A percentile compares a stretch with the other conserved stretches of the same genome.
These are phyloP conservation scores for Malassezia pachydermatis DNA, from an alignment of 1,284 basidiomycete genomes.

Conservation along the genomic window DNA sequence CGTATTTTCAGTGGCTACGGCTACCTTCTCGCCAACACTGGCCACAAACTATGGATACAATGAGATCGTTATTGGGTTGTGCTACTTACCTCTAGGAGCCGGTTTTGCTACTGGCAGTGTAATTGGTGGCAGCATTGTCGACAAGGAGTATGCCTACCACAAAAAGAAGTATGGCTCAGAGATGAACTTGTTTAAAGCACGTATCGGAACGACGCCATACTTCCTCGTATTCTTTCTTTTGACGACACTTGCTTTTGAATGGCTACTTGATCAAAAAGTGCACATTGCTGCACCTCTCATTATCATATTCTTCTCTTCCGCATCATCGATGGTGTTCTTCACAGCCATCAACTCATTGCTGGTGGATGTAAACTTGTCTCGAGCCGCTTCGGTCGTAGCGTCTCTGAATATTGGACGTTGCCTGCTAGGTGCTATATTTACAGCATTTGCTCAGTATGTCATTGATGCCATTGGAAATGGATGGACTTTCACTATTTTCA, in stretches of 20 bases:
- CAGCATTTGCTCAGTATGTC: conserved; percentile 9
- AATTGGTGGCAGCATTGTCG: conserved; percentile 13
- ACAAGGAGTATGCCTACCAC: conserved; percentile 12
- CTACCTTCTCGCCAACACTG: conserved; percentile 61
- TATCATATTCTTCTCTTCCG: conserved; percentile 14
- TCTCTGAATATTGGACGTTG: conserved; percentile 17
- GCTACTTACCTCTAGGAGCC: conserved; percentile 59
- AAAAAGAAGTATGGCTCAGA: conserved; percentile 1
- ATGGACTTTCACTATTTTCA: conserved; percentile 13
- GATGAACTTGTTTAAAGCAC: conserved; percentile 6
- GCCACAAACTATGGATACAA: conserved; percentile 55
- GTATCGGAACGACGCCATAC: conserved; percentile 1
- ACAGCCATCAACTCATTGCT: conserved; percentile 14
- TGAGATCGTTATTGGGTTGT: conserved; percentile 60
- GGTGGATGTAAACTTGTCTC: conserved; percentile 6
- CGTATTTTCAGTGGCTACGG: conserved; percentile 59
- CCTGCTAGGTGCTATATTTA: conserved; percentile 8
- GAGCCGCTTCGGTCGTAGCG: conserved; percentile 17
- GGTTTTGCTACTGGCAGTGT: conserved; percentile 25
- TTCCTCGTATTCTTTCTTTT: conserved; percentile 1
- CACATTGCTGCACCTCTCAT: conserved; percentile 14
- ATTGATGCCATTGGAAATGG: conserved; percentile 14
- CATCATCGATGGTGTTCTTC: conserved; percentile 4
- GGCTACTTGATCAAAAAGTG: conserved; percentile 6
- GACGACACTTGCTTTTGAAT: conserved; percentile 7